Base-by-base conservation (phyloP, 768 basidiomycete genomes). In the Suillus sp. region DNA sequence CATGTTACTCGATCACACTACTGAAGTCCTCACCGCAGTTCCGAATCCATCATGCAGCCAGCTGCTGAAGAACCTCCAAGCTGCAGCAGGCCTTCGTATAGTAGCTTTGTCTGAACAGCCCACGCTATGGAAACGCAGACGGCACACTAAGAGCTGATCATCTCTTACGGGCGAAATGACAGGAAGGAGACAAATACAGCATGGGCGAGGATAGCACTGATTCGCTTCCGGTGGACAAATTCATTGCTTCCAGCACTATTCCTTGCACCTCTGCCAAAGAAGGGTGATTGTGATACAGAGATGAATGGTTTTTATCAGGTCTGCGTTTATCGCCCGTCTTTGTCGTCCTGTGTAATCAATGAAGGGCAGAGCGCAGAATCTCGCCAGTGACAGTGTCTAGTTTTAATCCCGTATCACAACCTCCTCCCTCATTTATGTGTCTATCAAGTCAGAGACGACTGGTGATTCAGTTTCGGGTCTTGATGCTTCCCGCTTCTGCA, bases 41-140 rank as follows among this genome's bases (percentile, higher is more conserved):
- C 78, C 74, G 80, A 32, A 81, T 88, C 62, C 90, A 93, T 22
- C 96, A 95, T 77, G 83, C 84, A 38, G 73, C 2, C 59, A 67
- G 1, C 67, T 83, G 0, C 50, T 82, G 11, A 81, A 80, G 66
- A 70, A 73, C 37, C 78, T 89, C 4, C 67, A 71, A 27, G 66
- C 65, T 0, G 80, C 83, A 25, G 80, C 83, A 25, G 86, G 86
- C 20, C 72, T 78, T 50, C 77, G 76, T 11, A 78, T 86, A 56
- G 71, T 75, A n/a, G 81, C 72, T 8, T 79, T 78, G 25, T 68
- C 74, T 10, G 79, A 78, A 22, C 75, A 83, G 62, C 81, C 81
- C 0, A 40, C 64, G 69, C 78, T 78, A 76, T 84, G 48, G 22
- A 62, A 62, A 32, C 32, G 53, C 16, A 14, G 61, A 22, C 25